A percentile compares a stretch with the other conserved stretches of the same genome.
Conservation (phyloP, 176 grass and related monocot species). For the Oryza glumipatula region DNA sequence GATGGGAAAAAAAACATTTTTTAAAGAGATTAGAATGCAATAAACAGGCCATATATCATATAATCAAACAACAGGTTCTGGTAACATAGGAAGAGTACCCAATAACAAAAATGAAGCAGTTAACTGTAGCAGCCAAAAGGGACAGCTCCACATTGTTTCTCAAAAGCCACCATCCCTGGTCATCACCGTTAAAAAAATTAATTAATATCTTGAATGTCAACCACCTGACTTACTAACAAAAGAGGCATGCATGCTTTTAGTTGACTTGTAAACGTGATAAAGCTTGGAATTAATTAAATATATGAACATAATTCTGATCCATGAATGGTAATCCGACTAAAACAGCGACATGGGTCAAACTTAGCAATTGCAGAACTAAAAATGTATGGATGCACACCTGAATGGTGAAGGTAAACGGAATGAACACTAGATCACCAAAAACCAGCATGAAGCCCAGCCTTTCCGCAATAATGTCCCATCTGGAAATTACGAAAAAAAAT, state of each 20-base stretch:
- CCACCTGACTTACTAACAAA: not conserved
- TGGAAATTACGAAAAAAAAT: conserved; percentile 40
- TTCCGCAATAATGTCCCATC: conserved; percentile 99
- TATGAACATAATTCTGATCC: not conserved
- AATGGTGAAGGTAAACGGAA: conserved; percentile 96
- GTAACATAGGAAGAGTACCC: conserved; percentile 62
- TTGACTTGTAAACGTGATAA: conserved; percentile 6
- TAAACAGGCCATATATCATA: conserved; percentile 5
- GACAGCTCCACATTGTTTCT: conserved; percentile 73
- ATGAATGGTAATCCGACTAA: not conserved
- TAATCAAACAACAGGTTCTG: conserved; percentile 12
- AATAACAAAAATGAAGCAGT: conserved; percentile 74
- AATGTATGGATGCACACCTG: conserved; percentile 54
- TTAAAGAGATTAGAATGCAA: conserved; percentile 18
- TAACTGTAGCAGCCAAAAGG: conserved; percentile 53
- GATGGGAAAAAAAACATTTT: conserved; percentile 19
- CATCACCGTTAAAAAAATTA: conserved; percentile 7
- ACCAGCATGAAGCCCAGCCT: conserved; percentile 96
- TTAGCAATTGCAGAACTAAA: not conserved
- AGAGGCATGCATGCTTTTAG: not conserved
- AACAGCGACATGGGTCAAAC: not conserved
- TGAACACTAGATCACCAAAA: conserved; percentile 96
- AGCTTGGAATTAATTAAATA: conserved; percentile 1
- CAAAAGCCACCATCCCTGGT: conserved; percentile 97
- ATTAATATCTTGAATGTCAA: conserved; percentile 14